Evolutionary conservation across 345 rosid species (phyloP), one percentile per base, ranked within the genome.

Genomic region (Xanthoceras sorbifolium): DNA sequence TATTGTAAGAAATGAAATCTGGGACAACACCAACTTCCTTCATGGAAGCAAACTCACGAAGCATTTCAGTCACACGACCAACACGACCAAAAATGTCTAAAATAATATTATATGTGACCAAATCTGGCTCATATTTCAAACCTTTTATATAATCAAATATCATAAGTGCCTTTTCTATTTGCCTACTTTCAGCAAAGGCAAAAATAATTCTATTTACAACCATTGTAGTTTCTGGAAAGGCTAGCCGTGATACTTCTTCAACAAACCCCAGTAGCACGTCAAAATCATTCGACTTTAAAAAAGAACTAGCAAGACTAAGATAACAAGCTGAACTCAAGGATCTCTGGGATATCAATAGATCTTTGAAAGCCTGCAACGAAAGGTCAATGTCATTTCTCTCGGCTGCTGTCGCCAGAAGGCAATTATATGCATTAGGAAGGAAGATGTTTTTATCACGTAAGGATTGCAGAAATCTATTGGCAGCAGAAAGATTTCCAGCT

Each of bases 1-100:
- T 94, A 83, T 94, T 92, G 76, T 90, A 94, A 42, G 97, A 85
- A 63, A 94, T 73, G 9, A 91, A 83, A 84, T 94, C 87, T 0
- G 90, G 83, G 10, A 42, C 57, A 66, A 91, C 78, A 54, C 88
- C 84, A 36, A 84, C 90, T 83, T 89, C 90, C 83, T 91, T 91
- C 93, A 94, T 88, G 8, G 86, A 79, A 1, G 83, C 75, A 68
- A 92, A 88, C 73, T 80, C 59, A 76, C 14, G 18, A 15, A 91
- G 80, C 97, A 94, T 89, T 81, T 92, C 87, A 68, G 84, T 81
- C 61, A 87, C 76, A 3, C 78, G 85, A 62, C 97, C 93, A 61
- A 85, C 87, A 61, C 87, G 78, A 50, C 98, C 93, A 61, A 92
- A 81, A 55, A 89, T 82, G 77, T 92, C 91, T 54, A 92, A 82